Conservation (phyloP, 176 grass and related monocot species). For the Leersia perrieri region DNA sequence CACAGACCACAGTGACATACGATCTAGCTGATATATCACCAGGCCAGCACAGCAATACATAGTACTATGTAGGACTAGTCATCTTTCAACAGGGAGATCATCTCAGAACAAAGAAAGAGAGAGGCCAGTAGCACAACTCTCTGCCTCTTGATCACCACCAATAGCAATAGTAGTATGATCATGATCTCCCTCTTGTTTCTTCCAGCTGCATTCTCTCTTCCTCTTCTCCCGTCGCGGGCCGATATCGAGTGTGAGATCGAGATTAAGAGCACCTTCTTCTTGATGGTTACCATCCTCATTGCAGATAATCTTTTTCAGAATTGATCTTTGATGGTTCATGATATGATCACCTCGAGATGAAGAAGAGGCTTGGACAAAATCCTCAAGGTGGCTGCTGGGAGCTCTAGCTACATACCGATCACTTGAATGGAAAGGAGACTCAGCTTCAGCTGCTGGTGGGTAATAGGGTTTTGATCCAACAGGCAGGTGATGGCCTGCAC, state of each 20-base stretch:
- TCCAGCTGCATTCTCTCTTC: not conserved
- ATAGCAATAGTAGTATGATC: not conserved
- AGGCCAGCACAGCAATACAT: not conserved
- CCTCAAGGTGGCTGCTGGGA: not conserved
- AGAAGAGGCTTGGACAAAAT: not conserved
- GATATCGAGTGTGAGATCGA: constrained; percentile 34
- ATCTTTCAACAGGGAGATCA: not conserved
- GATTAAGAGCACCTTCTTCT: constrained; percentile 18
- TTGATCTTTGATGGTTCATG: constrained; percentile 10
- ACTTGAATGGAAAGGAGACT: not conserved
- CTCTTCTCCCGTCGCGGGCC: not conserved
- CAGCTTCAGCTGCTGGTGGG: constrained; percentile 7
- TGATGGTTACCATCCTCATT: not conserved
- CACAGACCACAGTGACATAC: not conserved
- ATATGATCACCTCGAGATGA: not conserved
- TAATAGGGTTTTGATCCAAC: constrained; percentile 25
- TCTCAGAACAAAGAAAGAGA: constrained; percentile 37
- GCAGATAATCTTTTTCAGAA: not conserved
- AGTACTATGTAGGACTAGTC: not conserved
- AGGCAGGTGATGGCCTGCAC: constrained; percentile 11
- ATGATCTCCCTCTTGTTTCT: not conserved
- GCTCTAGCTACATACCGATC: not conserved
- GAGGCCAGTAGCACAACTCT: not conserved
- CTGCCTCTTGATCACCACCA: constrained; percentile 15
- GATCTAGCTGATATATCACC: constrained; percentile 1